A percentile compares a stretch with the other conserved stretches of the same genome.
These are phyloP conservation scores for Colletotrichum nymphaeae DNA, from an alignment of 2,329 filamentous ascomycete genomes.

Conservation along the genomic window DNA sequence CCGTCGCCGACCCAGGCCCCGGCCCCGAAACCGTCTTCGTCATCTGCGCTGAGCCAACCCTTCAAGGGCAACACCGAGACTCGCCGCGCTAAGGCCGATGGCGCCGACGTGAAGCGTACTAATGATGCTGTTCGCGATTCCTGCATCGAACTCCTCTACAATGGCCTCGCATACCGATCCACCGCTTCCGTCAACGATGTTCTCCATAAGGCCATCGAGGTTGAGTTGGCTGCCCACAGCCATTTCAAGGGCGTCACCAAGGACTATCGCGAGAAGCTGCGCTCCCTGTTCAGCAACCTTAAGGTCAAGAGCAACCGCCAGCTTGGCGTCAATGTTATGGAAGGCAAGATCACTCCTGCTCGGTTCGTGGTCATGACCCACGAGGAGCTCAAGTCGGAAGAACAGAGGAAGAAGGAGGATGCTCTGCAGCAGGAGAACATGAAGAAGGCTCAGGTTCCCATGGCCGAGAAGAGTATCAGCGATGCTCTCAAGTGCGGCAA, in stretches of 20 bases:
- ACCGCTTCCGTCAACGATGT: slow-evolving; percentile 78
- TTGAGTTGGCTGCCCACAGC: slow-evolving; percentile 82
- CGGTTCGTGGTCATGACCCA: slow-evolving; percentile 88
- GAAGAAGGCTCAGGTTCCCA: slow-evolving; percentile 95
- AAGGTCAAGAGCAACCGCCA: slow-evolving; percentile 90
- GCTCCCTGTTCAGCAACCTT: slow-evolving; percentile 92
- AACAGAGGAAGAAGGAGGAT: slow-evolving; percentile 80
- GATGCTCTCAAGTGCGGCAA: slow-evolving; percentile 89
- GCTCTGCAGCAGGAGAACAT: slow-evolving; percentile 91
- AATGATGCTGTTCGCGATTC: slow-evolving; percentile 80
- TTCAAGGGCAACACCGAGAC: slow-evolving; percentile 79
- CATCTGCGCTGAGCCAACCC: slow-evolving; percentile 44
- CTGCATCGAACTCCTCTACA: slow-evolving; percentile 92
- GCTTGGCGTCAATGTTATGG: slow-evolving; percentile 80
- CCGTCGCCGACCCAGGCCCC: slow-evolving; percentile 63
- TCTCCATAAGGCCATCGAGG: slow-evolving; percentile 80
- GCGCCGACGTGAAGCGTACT: slow-evolving; percentile 81
- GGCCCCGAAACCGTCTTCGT: slow-evolving; percentile 58
- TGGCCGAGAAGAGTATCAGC: slow-evolving; percentile 90
- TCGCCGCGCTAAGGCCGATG: slow-evolving; percentile 82
- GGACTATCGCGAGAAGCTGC: slow-evolving; percentile 88
- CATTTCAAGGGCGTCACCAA: slow-evolving; percentile 76
- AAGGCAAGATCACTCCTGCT: slow-evolving; percentile 76
- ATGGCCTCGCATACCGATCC: slow-evolving; percentile 81
- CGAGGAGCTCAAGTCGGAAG: slow-evolving; percentile 90